Conservation (phyloP, 1,284 basidiomycete species). For the Mixia osmundae region DNA sequence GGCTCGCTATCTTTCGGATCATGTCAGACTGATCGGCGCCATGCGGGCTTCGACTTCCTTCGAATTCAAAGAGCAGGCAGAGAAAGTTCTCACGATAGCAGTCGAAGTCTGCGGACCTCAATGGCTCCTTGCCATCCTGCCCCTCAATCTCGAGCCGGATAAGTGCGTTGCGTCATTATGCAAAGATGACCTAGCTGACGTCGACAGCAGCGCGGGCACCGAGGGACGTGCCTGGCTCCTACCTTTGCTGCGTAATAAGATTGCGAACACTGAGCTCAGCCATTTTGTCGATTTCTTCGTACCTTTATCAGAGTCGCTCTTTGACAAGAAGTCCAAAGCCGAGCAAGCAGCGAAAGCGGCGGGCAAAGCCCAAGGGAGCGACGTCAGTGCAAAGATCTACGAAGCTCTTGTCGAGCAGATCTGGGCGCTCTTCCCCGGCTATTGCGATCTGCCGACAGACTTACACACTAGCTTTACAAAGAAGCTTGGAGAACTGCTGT, state of each 20-base stretch:
- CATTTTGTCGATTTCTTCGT: constrained; percentile 83
- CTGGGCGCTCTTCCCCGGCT: constrained; percentile 44
- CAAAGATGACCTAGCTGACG: constrained; percentile 1
- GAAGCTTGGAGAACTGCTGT: constrained; percentile 62
- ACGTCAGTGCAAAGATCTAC: constrained; percentile 75
- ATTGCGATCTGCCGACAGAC: constrained; percentile 60
- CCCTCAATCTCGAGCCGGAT: constrained; percentile 44
- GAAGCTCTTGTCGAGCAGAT: constrained; percentile 76
- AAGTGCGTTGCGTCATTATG: constrained; percentile 7
- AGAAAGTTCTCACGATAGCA: constrained; percentile 52
- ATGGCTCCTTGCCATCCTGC: constrained; percentile 46
- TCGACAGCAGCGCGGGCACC: too few relatives aligned
- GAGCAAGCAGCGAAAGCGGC: constrained; percentile 39
- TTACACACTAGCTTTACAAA: constrained; percentile 41
- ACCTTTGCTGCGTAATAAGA: constrained; percentile 54
- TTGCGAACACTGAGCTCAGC: constrained; percentile 51
- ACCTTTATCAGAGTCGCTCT: constrained; percentile 79
- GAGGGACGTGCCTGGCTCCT: constrained; percentile 61
- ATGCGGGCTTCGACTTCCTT: constrained; percentile 57
- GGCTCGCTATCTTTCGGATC: constrained; percentile 41
- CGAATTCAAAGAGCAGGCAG: constrained; percentile 72
- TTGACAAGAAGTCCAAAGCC: constrained; percentile 43
- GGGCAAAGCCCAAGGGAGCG: constrained; percentile 7
- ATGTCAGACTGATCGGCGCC: constrained; percentile 51
- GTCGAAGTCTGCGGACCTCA: constrained; percentile 72